Percentiles rank a stretch among this genome's conserved stretches.
Evolutionary conservation across 352 stramenopile species (phyloP).

Genomic region (Phytopythium vexans): DNA sequence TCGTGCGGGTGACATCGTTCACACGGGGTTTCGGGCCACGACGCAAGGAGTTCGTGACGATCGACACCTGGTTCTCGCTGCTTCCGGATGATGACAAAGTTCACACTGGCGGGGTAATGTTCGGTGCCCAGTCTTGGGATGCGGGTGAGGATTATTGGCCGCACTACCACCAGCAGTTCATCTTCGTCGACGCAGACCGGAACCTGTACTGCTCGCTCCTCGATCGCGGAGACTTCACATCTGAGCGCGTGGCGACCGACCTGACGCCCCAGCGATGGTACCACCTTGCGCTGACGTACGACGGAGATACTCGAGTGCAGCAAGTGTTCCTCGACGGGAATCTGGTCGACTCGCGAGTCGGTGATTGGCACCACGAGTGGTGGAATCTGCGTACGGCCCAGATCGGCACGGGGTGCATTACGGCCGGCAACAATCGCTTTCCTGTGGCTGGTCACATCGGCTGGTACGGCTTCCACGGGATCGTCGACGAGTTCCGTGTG

Average conservation of each 20-base stretch:
- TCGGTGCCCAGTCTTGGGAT: slow-evolving; percentile 34
- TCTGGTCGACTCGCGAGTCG: slow-evolving; percentile 12
- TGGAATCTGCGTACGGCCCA: slow-evolving; percentile 30
- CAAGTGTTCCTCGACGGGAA: slow-evolving; percentile 37
- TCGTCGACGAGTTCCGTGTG: slow-evolving; percentile 30
- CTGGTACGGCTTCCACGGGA: slow-evolving; percentile 44
- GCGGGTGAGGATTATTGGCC: slow-evolving; percentile 24
- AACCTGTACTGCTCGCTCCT: slow-evolving; percentile 47
- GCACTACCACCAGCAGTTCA: slow-evolving; percentile 40
- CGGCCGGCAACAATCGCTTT: slow-evolving; percentile 12
- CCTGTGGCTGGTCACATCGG: slow-evolving; percentile 23
- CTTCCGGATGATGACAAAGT: slow-evolving; percentile 7
- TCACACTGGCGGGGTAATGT: slow-evolving; percentile 30
- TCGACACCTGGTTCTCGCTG: slow-evolving; percentile 40
- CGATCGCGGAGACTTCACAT: slow-evolving; percentile 10
- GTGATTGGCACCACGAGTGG: slow-evolving; percentile 31
- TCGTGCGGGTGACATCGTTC: slow-evolving; percentile 6
- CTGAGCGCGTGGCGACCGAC: slow-evolving; percentile 9
- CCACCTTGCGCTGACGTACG: slow-evolving; percentile 41
- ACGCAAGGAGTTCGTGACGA: slow-evolving; percentile 22
- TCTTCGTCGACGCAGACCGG: slow-evolving; percentile 30
- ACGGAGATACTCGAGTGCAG: slow-evolving; percentile 15
- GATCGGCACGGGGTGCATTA: slow-evolving; percentile 38
- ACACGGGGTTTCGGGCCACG: slow-evolving; percentile 15
- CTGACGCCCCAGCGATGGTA: slow-evolving; percentile 34